A percentile compares a stretch with the other conserved stretches of the same genome.
phyloP scores from a whole-genome alignment of 192 early-diverging fungal species.

The Coemansia sp. region DNA sequence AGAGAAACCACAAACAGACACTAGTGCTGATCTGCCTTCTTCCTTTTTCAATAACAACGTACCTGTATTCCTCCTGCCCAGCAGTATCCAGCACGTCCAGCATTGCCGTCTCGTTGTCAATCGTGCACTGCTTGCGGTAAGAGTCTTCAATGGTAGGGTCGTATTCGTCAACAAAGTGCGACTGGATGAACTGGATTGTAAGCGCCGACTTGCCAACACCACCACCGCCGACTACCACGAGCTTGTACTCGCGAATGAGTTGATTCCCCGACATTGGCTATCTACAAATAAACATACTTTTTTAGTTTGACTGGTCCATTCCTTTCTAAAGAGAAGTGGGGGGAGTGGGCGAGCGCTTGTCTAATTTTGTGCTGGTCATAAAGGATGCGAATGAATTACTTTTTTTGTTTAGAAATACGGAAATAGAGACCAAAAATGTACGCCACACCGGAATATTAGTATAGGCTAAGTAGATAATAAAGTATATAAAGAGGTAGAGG shows the following conservation, averaged over 20 bases:
- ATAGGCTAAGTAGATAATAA: not conserved
- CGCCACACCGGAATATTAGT: not conserved
- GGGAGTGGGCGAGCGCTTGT: too few relatives aligned
- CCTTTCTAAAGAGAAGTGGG: too few relatives aligned
- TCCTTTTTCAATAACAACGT: not conserved
- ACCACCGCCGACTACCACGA: conserved; percentile 82
- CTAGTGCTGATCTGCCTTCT: not conserved
- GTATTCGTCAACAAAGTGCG: conserved; percentile 86
- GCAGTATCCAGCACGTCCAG: conserved; percentile 96
- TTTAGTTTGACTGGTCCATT: too few relatives aligned
- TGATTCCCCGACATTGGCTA: conserved; percentile 52
- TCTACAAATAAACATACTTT: conserved; percentile 1
- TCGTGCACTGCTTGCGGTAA: conserved; percentile 94
- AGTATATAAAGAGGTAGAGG: not conserved
- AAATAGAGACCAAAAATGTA: conserved; percentile 5
- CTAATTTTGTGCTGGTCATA: not conserved
- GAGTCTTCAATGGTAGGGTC: conserved; percentile 99
- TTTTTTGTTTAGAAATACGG: not conserved
- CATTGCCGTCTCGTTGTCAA: conserved; percentile 84
- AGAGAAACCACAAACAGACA: not conserved
- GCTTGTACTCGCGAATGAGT: conserved; percentile 65
- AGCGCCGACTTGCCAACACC: conserved; percentile 83
- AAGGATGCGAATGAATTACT: not conserved
- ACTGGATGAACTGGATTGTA: conserved; percentile 81
- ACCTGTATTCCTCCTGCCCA: conserved; percentile 92